Evolutionary conservation across 495 filamentous ascomycete species (phyloP).

Genomic region (Aspergillus ellipticus): DNA sequence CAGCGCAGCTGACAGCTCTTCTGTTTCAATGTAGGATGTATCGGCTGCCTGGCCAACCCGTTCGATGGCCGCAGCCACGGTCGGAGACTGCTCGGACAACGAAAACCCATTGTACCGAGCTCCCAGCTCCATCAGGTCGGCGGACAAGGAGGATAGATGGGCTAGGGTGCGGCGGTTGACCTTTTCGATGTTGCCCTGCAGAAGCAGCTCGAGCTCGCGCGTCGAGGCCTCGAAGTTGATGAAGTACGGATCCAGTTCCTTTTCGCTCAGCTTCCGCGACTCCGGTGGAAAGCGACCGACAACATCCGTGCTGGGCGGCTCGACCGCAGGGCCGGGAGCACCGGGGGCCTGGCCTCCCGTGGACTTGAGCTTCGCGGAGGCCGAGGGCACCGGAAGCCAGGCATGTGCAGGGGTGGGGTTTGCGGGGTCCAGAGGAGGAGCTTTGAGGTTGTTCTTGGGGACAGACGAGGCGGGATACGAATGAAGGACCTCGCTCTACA

Average conservation of each 20-base stretch:
- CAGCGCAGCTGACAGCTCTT: slow-evolving; percentile 78
- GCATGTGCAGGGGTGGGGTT: slow-evolving; percentile 85
- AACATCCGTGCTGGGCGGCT: slow-evolving; percentile 59
- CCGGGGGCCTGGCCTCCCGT: slow-evolving; percentile 35
- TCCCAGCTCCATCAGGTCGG: slow-evolving; percentile 87
- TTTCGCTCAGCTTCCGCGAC: slow-evolving; percentile 69
- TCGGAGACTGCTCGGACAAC: slow-evolving; percentile 80
- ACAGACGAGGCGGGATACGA: slow-evolving; percentile 86
- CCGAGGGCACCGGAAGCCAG: slow-evolving; percentile 79
- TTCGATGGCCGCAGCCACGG: slow-evolving; percentile 90
- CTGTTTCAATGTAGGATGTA: slow-evolving; percentile 91
- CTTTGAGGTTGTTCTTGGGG: slow-evolving; percentile 89
- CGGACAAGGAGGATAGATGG: slow-evolving; percentile 75
- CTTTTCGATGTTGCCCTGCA: slow-evolving; percentile 92
- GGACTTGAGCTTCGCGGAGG: slow-evolving; percentile 79
- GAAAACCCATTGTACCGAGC: slow-evolving; percentile 97
- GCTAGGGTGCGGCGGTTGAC: slow-evolving; percentile 86
- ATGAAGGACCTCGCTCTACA: slow-evolving; percentile 82
- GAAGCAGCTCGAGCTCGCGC: slow-evolving; percentile 76
- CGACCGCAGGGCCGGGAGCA: slow-evolving; percentile 49
- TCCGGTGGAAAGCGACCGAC: slow-evolving; percentile 82
- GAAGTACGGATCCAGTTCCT: slow-evolving; percentile 94
- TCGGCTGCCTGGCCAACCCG: slow-evolving; percentile 92
- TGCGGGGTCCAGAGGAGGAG: slow-evolving; percentile 87
- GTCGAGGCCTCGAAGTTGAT: slow-evolving; percentile 84